These are phyloP conservation scores for Aspergillus diversus DNA, from an alignment of 495 filamentous ascomycete species.

Conservation along the genomic window DNA sequence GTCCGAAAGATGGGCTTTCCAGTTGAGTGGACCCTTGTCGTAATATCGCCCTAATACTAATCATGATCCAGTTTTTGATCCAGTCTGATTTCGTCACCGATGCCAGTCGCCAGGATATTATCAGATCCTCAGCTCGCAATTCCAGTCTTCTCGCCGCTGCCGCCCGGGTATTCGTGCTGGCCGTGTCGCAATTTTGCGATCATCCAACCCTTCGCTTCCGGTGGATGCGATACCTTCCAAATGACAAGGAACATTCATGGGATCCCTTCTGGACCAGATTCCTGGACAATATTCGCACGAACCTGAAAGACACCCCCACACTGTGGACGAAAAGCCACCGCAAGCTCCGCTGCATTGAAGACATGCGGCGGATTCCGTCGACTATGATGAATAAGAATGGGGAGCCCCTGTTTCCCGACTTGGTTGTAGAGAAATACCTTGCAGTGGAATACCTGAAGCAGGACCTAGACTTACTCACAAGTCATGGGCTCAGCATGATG, in stretches of 20 bases:
- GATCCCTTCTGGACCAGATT: conserved; percentile 22
- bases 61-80: conserved; percentile 45
- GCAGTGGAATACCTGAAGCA: conserved; percentile 18
- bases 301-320: conserved; percentile 2
- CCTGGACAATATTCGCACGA: conserved; percentile 11
- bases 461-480: conserved; percentile 17
- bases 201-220: conserved; percentile 27
- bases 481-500: conserved; percentile 20
- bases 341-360: conserved; percentile 8
- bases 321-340: conserved; percentile 18
- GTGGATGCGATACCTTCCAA: conserved; percentile 34
- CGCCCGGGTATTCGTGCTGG: conserved; percentile 28
- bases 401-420: conserved; percentile 26
- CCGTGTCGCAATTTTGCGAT: conserved; percentile 30
- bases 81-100: conserved; percentile 51
- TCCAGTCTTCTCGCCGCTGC: conserved; percentile 21
- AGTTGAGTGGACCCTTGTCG: conserved; percentile 12
- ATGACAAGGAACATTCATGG: conserved; percentile 5
- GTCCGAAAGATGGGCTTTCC: conserved; percentile 37
- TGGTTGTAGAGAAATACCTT: conserved; percentile 24
- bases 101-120: conserved; percentile 47
- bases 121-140: conserved; percentile 28
- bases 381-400: conserved; percentile 21
- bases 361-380: conserved; percentile 16
- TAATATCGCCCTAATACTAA: conserved; percentile 14